Evolutionary conservation across 352 stramenopile genomes (phyloP), one percentile per base, ranked within the genome.

Genomic region (Phytophthora sp.): DNA sequence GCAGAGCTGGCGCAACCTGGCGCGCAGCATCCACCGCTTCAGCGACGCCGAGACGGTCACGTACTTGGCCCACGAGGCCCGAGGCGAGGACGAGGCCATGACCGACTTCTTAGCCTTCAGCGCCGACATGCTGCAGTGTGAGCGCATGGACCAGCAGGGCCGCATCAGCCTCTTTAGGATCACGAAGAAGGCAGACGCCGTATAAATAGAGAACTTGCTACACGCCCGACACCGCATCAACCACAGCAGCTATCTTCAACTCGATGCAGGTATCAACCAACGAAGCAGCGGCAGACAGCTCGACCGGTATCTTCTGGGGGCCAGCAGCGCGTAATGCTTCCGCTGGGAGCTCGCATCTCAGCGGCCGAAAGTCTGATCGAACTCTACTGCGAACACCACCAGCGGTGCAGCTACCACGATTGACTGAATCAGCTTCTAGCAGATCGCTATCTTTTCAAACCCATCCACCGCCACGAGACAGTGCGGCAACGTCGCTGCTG

Each of bases 1-100:
- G 51, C 77, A 93, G 24, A 93, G 84, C 35, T 95, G 87, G 87
- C 69, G 84, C 18, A 84, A 91, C 30, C 66, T 95, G 10, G 87
- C 84, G 11, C 61, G 72, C 30, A 93, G 82, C 49, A 93, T 95
- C 50, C 24, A 58, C 35, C 71, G 70, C 23, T 80, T 95, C 13
- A 91, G 82, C 35, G 39, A 74, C 31, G 44, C 48, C 0, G 15
- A 77, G 17, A 91, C 87, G 7, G 46, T 86, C 50, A 91, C 82
- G 66, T 91, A 86, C 51, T 61, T 94, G 31, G 74, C 80, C 11
- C 84, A 94, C 52, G 86, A 94, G 57, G 68, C 74, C 21, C 72
- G 86, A 31, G 86, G 86, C 20, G 81, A 89, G 24, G 85, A 94
- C 66, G 79, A 87, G 52, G 82, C 86, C 11, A 81, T 92, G 66